Evolutionary conservation across 768 basidiomycete genomes (phyloP), one percentile per base, ranked within the genome.

Genomic region (Cystofilobasidium ferigula): DNA sequence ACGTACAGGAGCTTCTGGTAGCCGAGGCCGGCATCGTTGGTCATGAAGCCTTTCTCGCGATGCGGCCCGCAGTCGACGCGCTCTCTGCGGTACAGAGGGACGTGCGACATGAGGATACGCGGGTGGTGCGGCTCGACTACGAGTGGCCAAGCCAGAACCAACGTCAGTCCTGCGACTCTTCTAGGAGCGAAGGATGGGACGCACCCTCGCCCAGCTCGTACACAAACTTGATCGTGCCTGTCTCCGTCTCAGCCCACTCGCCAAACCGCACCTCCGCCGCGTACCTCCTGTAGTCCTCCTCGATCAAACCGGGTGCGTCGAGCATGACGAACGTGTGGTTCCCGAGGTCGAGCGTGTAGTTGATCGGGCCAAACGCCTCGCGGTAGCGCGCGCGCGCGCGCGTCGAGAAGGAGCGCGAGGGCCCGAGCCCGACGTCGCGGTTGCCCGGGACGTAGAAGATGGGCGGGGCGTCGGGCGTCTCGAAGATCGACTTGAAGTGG

Each of bases 391-490:
- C 76, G 74, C 62, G 82, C 77, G 71, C 80, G 67, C 62, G 78
- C 73, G 64, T 83, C 80, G 73, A 83, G 80, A 71, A 77, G 59
- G 76, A 74, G 3, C 78, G 60, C 22, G 79, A 78, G 16, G 76
- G 71, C 45, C 82, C 81, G 42, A 85, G 77, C 0, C 84, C 88
- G 38, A 87, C 80, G 71, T 98, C 94, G 72, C 92, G 91, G 73
- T 97, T 98, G 8, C 94, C 94, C 3, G 91, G 86, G 34, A 93
- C 80, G 72, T 84, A 86, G 75, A 85, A 86, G 66, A 80, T 77
- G 0, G 86, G 84, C 3, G 82, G 78, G 22, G 76, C 75, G 18
- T 74, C 69, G 13, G 78, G 70, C 8, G 80, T 75, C 26, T 78
- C 75, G 77, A 94, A 93, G 38, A 91, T 89, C 53, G 77, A 78